Evolutionary conservation across 2,329 filamentous ascomycete species (phyloP), one percentile per base, ranked within the genome.

Genomic region (Bimuria novae-zelandiae): DNA sequence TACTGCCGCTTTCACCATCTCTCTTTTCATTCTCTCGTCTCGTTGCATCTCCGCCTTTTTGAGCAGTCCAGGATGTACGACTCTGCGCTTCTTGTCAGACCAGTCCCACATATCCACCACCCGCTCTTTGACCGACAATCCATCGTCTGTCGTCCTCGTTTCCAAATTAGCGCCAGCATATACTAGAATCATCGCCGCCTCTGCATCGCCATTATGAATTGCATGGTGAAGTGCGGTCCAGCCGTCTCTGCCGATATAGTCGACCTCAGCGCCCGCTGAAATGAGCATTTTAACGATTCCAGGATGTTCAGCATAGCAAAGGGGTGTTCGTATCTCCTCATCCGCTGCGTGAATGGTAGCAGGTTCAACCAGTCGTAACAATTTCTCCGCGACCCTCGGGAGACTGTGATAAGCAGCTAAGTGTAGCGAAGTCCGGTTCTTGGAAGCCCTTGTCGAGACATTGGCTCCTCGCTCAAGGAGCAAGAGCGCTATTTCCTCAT

Each of bases 161-260:
- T 54, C 32, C 8, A 59, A n/a, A 29, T 46, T 30, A 7, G 56
- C 56, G 14, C 59, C 59, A 7, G 46, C 49, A 1, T 16, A 1
- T 12, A 61, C 14, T 35, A 61, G 16, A 11, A 30, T 2, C 22
- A 29, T 25, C 16, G 49, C 52, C 7, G 39, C 43, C 12, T 45
- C 27, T 4, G 16, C 7, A 22, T 57, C 45, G 6, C 36, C 33
- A 35, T 42, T 42, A 8, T 19, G 27, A 7, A 61, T 50, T 1
- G 59, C 51, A 25, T 57, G 54, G 30, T 61, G 59, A 14, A 61
- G 37, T 4, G 59, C 54, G n/a, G 51, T 61, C 56, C 59, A 61
- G 4, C 39, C 32, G 43, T 61, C 50, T 32, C 39, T 40, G 39
- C 59, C 59, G 4, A 17, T 33, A 41, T 59, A 57, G 27, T 59